Base-by-base conservation (phyloP, 176 grass and related monocot species). In the Eragrostis nindensis region DNA sequence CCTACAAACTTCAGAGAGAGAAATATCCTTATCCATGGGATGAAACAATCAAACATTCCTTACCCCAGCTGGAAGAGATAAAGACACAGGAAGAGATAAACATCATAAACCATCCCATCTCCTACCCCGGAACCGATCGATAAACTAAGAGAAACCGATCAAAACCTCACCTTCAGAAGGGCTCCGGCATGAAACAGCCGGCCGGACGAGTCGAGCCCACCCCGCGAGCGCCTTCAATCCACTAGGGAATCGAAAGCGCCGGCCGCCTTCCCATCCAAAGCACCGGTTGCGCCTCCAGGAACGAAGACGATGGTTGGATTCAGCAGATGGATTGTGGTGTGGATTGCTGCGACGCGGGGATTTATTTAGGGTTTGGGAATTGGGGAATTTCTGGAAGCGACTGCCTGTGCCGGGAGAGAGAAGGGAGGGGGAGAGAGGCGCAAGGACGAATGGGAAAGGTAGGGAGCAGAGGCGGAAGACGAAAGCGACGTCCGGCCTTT, bases 351-450 rank as follows among this genome's bases (percentile, higher is more conserved):
- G 65, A 16, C 60, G 52, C 44, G 74, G 62, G 63, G 89, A 84
- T 85, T 91, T 91, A 86, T 74, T 80, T 88, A 83, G 84, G 84
- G 80, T 76, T 72, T 88, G 72, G 75, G 73, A 74, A 79, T 65
- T 80, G 73, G 78, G 82, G 62, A 89, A 79, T 87, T 85, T 59
- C 54, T 19, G 66, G 80, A 21, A 22, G 82, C 65, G 43, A 80
- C 77, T 57, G 79, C 71, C 44, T 67, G 80, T 42, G 50, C 80
- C 38, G 66, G 62, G 48, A 40, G 6, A 48, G 67, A 24, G 32
- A 42, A 29, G 21, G 21, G 11, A 5, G 47, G 41, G 65, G 25
- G 60, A 36, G 8, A 24, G 63, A 39, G 83, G 39, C 52, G 57
- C n/a, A 12, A 69, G 29, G 56, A 52, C 26, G 49, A 72, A 79